Evolutionary conservation across 306 rosid genomes (phyloP), one percentile per base, ranked within the genome.

Genomic region (Spatholobus suberectus): DNA sequence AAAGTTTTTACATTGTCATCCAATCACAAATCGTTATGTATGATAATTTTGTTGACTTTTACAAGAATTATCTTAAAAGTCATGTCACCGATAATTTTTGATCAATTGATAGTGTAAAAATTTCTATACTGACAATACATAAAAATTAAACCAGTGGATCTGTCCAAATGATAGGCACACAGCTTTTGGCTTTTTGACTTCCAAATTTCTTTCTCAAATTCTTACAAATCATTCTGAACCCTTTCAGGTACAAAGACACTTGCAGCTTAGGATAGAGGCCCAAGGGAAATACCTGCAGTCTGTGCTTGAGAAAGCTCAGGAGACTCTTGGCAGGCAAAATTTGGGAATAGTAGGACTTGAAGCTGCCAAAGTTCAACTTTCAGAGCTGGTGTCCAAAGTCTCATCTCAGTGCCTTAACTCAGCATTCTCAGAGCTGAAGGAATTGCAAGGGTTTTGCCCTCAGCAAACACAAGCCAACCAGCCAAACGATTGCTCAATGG

Each of bases 281-380:
- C 99, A 96, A 85, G 99, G 99, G 40, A 96, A 96, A 77, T 96
- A 96, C 92, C 91, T 96, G 35, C 99, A 96, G 79, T 81, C 97
- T 15, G 99, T 96, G 73, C 79, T 96, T 23, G 98, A 94, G 44
- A 96, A 94, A 83, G 97, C 99, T 32, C 99, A 96, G 34, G 98
- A 96, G 49, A 89, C 99, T 11, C 90, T 96, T 5, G 98, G 97
- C n/a, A 85, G 94, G 75, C 98, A 94, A 55, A 90, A 92, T 86
- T 75, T 89, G 61, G 98, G 99, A 49, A 23, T 89, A 32, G 92
- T 87, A 59, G 98, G 98, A 52, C 91, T 96, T 34, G 99, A 96
- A 90, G 92, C 93, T 8, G 94, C 99, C 0, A 92, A 96, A 91
- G 91, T 96, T 46, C 94, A 96, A 85, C 94, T 96, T 37, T 92